Evolutionary conservation across 441 rosid genomes (phyloP).

Genomic region (Pelargonium cotyledonis): DNA sequence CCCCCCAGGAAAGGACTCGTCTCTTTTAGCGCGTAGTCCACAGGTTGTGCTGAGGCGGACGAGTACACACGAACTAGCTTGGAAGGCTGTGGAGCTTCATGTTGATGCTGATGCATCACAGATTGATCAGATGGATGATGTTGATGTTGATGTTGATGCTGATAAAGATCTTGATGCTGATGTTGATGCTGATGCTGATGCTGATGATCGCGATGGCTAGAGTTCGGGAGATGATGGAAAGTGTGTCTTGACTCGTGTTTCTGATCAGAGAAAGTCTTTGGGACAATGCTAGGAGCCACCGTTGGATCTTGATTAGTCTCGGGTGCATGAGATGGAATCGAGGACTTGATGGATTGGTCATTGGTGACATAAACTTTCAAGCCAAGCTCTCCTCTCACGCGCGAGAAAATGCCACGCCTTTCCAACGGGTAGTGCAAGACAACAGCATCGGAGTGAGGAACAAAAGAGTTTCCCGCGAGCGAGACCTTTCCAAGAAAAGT

Average conservation of each 20-base stretch:
- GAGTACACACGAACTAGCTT: slow-evolving; percentile 67
- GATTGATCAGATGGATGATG: slow-evolving; percentile 13
- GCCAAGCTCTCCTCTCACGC: slow-evolving; percentile 90
- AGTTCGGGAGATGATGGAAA: slow-evolving; percentile 69
- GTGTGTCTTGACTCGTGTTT: slow-evolving; percentile 45
- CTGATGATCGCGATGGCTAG: slow-evolving; percentile 17
- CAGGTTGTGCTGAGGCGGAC: slow-evolving; percentile 61
- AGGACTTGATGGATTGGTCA: slow-evolving; percentile 60
- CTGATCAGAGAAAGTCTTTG: slow-evolving; percentile 14
- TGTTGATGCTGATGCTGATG: slow-evolving; percentile 33
- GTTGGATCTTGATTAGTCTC: slow-evolving; percentile 25
- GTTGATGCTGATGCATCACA: slow-evolving; percentile 30
- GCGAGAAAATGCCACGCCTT: slow-evolving; percentile 78
- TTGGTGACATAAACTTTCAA: slow-evolving; percentile 74
- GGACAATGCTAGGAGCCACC: slow-evolving; percentile 18
- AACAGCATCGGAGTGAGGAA: slow-evolving; percentile 74
- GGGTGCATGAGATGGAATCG: slow-evolving; percentile 35
- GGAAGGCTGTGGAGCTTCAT: slow-evolving; percentile 38
- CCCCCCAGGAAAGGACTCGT: slow-evolving; percentile 95
- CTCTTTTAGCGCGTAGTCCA: slow-evolving; percentile 82
- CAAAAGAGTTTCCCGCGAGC: slow-evolving; percentile 75
- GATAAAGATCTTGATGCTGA: slow-evolving; percentile 27
- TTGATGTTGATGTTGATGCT: slow-evolving; percentile 31
- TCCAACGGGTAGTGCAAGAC: slow-evolving; percentile 85
- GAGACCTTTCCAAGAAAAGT: slow-evolving; percentile 77